Evolutionary conservation across 306 rosid species (phyloP), one percentile per base, ranked within the genome.

Genomic region (Macrotyloma uniflorum): DNA sequence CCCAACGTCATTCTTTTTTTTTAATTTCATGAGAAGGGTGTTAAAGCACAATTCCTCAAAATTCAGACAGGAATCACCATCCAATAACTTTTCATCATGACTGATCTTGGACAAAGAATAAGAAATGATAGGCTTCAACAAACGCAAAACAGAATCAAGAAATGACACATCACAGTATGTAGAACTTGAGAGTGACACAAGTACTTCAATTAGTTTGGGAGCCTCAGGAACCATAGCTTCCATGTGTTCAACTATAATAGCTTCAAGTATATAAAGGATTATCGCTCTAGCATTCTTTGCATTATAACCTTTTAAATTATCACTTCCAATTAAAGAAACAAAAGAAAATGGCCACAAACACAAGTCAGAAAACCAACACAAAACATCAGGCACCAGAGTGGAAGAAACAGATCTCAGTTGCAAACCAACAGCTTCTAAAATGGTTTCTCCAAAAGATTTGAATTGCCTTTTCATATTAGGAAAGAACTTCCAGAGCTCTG

Each of bases 341-440:
- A 74, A 67, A 66, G 83, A 77, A 87, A 91, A 94, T 62, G 97
- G 90, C 97, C 94, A 86, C 2, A 85, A 86, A 80, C 96, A 91
- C 88, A 94, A 71, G 72, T 91, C 93, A 47, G 97, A 90, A 80
- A 94, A 87, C 98, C 98, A 94, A 79, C 94, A 90, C 77, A 94
- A 77, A 72, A 94, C 80, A 85, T 94, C 98, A 50, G 98, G 97
- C 75, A 90, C 87, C 26, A 84, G 80, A 84, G 79, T 81, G 64
- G 90, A 87, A 84, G 98, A 85, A 79, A 94, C 85, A 62, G 92
- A 94, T 87, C 84, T 89, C 84, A 94, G 85, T 69, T 91, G 98
- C 90, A 87, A 84, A 42, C 96, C 98, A 81, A 91, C 93, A 70
- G 97, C 98, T 88, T 91, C 98, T 79, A 94, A 85, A 83, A 94